These are phyloP conservation scores for Setaria viridis DNA, from an alignment of 202 grass and related monocot genomes.

Conservation along the genomic window DNA sequence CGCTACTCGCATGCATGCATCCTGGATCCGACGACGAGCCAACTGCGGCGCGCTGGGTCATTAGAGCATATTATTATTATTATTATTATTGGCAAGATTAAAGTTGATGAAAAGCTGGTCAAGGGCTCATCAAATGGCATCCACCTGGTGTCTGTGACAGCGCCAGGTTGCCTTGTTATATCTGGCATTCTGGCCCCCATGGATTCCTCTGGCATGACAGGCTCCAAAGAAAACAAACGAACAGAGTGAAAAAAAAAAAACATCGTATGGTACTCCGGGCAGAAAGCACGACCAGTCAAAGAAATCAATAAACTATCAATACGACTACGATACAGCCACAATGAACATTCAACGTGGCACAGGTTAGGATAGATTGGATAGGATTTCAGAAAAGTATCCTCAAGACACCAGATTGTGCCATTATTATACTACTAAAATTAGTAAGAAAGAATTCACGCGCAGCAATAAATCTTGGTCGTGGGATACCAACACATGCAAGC, in stretches of 20 bases:
- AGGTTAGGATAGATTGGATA: background rate
- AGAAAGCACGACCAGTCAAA: background rate
- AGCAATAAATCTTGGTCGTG: background rate
- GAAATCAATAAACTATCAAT: background rate
- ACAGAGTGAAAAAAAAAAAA: background rate
- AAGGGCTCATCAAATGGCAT: background rate
- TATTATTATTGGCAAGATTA: background rate
- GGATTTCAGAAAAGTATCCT: background rate
- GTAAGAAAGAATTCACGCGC: background rate
- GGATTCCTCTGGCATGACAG: background rate
- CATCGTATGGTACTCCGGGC: background rate
- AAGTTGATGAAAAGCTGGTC: background rate
- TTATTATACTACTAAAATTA: background rate
- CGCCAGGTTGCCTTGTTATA: background rate
- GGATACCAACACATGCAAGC: background rate
- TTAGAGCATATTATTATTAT: background rate
- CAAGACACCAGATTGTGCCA: background rate
- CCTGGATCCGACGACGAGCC: background rate
- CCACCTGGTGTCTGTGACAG: background rate
- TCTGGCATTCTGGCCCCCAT: background rate
- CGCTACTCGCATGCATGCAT: background rate
- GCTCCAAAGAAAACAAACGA: background rate
- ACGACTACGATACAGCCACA: background rate
- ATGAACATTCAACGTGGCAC: background rate
- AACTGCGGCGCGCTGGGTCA: background rate